Evolutionary conservation across 1,284 basidiomycete species (phyloP).

Genomic region (Apiotrichum brassicae): DNA sequence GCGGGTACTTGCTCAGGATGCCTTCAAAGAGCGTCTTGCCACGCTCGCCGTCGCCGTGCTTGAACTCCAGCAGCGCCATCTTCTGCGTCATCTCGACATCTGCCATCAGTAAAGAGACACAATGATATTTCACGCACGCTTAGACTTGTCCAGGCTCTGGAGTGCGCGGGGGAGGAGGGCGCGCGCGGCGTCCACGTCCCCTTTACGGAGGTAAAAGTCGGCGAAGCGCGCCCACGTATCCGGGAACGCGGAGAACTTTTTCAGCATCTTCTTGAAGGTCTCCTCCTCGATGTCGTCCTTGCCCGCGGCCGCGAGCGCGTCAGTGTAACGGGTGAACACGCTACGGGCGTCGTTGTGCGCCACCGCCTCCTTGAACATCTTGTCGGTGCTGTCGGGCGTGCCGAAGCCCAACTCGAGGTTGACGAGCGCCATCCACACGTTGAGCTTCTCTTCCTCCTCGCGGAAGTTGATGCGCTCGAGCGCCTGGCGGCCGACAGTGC

Average conservation of each 20-base stretch:
- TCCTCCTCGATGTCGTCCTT: conserved; percentile 76
- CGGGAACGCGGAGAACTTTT: conserved; percentile 86
- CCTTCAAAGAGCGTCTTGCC: conserved; percentile 96
- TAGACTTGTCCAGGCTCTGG: conserved; percentile 87
- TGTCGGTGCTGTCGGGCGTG: conserved; percentile 68
- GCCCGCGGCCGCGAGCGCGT: conserved; percentile 74
- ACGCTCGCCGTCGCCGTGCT: conserved; percentile 84
- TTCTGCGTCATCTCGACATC: conserved; percentile 91
- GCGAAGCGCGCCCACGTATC: conserved; percentile 89
- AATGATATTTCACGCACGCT: conserved; percentile 60
- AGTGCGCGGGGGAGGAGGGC: conserved; percentile 81
- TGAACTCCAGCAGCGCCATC: conserved; percentile 94
- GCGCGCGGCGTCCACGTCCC: conserved; percentile 70
- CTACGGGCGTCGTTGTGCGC: conserved; percentile 89
- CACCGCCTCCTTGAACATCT: conserved; percentile 81
- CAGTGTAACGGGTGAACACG: conserved; percentile 73
- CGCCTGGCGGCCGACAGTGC: conserved; percentile 77
- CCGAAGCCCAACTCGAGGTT: conserved; percentile 96
- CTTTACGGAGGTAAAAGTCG: conserved; percentile 65
- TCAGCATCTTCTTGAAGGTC: conserved; percentile 72
- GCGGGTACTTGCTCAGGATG: conserved; percentile 87
- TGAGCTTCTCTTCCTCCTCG: conserved; percentile 93
- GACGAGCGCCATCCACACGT: conserved; percentile 94
- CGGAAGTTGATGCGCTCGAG: conserved; percentile 85
- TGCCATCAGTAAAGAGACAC: conserved; percentile 36